These are phyloP conservation scores for Cajanus cajan DNA, from an alignment of 306 rosid species.

Conservation along the genomic window DNA sequence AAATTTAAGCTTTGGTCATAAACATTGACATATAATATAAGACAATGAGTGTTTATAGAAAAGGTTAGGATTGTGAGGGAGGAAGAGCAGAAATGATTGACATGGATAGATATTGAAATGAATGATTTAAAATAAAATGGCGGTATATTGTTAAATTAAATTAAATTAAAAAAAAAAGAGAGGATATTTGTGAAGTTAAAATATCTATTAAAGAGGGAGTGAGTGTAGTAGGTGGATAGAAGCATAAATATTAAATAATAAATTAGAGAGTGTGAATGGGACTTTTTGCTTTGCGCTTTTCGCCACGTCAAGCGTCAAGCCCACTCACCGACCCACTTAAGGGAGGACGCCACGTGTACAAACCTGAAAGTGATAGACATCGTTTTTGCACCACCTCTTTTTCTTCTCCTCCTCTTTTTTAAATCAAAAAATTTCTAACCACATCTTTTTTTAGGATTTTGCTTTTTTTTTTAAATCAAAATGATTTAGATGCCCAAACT, in stretches of 20 bases:
- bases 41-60: too few relatives aligned
- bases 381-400: conserved; percentile 23
- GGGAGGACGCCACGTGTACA: conserved; percentile 4
- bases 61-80: too few relatives aligned
- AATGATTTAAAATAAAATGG: background rate
- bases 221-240: conserved; percentile 22
- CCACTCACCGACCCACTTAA: conserved; percentile 37
- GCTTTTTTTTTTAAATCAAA: background rate
- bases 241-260: background rate
- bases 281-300: conserved; percentile 27
- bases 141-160: background rate
- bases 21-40: too few relatives aligned
- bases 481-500: too few relatives aligned
- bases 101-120: background rate
- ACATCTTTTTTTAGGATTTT: background rate
- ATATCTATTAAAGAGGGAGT: conserved; percentile 16
- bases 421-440: background rate
- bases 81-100: background rate
- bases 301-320: conserved; percentile 41
- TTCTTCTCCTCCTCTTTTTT: background rate
- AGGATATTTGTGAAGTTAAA: conserved; percentile 24
- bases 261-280: background rate
- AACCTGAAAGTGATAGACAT: too few relatives aligned
- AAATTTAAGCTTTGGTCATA: too few relatives aligned
- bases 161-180: background rate